Percentiles rank a stretch among this genome's conserved stretches.
Evolutionary conservation across 148 eudicot species (phyloP).

Genomic region (Dysphania ambrosioides): DNA sequence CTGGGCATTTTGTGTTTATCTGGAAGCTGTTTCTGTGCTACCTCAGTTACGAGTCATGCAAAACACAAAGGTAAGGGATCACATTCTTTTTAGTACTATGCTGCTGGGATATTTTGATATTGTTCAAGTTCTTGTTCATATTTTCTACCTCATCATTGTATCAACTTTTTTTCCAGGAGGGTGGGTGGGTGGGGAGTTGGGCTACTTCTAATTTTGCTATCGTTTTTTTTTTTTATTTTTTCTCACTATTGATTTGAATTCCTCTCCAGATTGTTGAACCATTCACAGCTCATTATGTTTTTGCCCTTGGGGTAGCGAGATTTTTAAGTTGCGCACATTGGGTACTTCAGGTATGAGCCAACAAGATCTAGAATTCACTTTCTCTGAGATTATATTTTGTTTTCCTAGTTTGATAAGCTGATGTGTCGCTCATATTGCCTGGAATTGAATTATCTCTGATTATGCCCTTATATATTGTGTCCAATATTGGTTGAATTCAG

Average conservation of each 20-base stretch:
- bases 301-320: slow-evolving; percentile 50
- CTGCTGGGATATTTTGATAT: not conserved
- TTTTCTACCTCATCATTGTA: no score
- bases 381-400: not conserved
- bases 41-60: slow-evolving; percentile 39
- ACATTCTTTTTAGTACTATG: not conserved
- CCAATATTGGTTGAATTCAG: not conserved
- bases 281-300: slow-evolving; percentile 52
- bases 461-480: not conserved
- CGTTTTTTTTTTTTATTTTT: not conserved
- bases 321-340: slow-evolving; percentile 53
- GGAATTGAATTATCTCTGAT: not conserved
- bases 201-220: not conserved
- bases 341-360: slow-evolving; percentile 46
- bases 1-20: slow-evolving; percentile 40
- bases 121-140: not conserved
- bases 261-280: slow-evolving; percentile 47
- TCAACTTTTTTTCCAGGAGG: no score
- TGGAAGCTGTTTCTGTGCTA: slow-evolving; percentile 39
- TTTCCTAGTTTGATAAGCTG: not conserved
- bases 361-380: not conserved
- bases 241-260: not conserved
- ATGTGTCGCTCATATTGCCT: not conserved
- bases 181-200: no score
- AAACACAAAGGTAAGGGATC: slow-evolving; percentile 27